Evolutionary conservation across 192 early-diverging fungal species (phyloP), one percentile per base, ranked within the genome.

Genomic region (Gryganskiella cystojenkinii): DNA sequence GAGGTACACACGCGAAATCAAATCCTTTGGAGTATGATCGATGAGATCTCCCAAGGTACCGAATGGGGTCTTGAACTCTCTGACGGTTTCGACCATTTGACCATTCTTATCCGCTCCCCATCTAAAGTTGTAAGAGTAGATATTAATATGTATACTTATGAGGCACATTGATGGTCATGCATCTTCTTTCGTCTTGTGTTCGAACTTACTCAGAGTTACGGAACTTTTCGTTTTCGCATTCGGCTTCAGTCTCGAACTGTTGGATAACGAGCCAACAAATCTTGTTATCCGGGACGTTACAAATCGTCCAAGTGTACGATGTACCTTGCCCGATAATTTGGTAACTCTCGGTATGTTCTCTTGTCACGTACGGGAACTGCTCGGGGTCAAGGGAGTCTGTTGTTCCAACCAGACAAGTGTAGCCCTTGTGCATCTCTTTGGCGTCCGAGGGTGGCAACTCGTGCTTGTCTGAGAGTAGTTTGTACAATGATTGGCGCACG

Each of bases 401-500:
- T 4, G 55, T 64, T 4, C 58, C 70, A 30, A 64, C 61, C 37
- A 71, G 22, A 3, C 44, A 57, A 8, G 49, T 19, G 47, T 22
- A 43, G 11, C 61, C 57, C 11, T 25, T 22, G 3, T 30, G 24
- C 61, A 56, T 25, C 13, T 53, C 11, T n/a, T 53, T 33, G 1
- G 24, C 44, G 37, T 70, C 67, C 8, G 35, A 52, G 3, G 9
- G n/a, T 20, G 51, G 58, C 10, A 61, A 19, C 8, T 13, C 11
- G 1, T 24, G 13, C 27, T 58, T 22, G 0, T 22, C 24, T 1
- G 24, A 9, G 3, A 70, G 19, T 14, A 15, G 25, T 19, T 55
- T 42, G 40, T 70, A 70, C 0, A 70, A 42, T 13, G 40, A 25
- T 40, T 70, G 67, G 11, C 67, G 46, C 17, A 70, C 67, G 0